Evolutionary conservation across 2,329 filamentous ascomycete genomes (phyloP).

Genomic region (Aciculosporium take): DNA sequence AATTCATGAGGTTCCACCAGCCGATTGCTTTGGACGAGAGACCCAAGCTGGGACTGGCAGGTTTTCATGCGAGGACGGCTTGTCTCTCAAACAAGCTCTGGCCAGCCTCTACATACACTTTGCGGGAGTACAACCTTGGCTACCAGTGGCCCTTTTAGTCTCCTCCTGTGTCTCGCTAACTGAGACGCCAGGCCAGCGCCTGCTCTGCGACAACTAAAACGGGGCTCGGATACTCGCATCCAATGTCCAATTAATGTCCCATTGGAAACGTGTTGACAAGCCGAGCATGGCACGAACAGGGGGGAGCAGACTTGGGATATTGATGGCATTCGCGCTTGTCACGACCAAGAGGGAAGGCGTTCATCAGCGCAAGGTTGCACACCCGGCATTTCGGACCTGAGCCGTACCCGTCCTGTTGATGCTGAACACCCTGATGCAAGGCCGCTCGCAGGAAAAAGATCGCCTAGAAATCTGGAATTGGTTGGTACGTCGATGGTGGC

Average conservation of each 20-base stretch:
- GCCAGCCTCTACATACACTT: not conserved
- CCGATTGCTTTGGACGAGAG: not conserved
- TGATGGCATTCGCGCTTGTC: not conserved
- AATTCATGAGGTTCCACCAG: slow-evolving; percentile 3
- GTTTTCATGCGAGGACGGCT: not conserved
- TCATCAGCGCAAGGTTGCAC: not conserved
- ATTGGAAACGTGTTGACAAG: not conserved
- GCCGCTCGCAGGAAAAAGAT: slow-evolving; percentile 5
- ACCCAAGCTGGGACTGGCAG: not conserved
- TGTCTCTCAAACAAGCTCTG: not conserved
- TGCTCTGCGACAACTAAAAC: not conserved
- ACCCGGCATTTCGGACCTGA: slow-evolving; percentile 2
- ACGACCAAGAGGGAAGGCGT: not conserved
- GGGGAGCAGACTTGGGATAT: not conserved
- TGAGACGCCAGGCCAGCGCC: slow-evolving; percentile 6
- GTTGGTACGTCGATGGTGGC: not conserved
- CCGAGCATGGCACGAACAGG: slow-evolving; percentile 1
- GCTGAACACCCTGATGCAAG: slow-evolving; percentile 3
- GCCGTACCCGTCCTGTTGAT: slow-evolving; percentile 1
- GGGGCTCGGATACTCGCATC: slow-evolving; percentile 6
- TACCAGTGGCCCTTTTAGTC: not conserved
- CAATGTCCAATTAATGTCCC: not conserved
- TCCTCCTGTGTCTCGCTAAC: slow-evolving; percentile 5
- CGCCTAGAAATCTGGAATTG: slow-evolving; percentile 2
- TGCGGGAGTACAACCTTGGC: not conserved